phyloP scores from a whole-genome alignment of 176 grass and related monocot genomes.

The Themeda triandra region DNA sequence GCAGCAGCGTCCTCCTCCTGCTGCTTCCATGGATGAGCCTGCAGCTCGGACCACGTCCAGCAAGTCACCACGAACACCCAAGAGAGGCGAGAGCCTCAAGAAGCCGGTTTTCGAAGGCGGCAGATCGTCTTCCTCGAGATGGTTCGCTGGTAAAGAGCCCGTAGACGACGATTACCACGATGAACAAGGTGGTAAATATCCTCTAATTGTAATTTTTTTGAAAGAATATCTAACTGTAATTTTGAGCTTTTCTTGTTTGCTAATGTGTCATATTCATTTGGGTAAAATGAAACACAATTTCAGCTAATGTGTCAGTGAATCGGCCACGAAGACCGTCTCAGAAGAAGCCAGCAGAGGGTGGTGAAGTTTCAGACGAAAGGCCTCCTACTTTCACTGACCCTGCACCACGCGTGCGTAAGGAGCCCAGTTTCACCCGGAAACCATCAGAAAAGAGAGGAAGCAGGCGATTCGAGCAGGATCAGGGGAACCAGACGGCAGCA shows the following conservation, averaged over 20 bases:
- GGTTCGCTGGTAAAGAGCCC: conserved; percentile 50
- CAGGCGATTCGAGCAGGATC: conserved; percentile 38
- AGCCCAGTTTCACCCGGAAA: conserved; percentile 31
- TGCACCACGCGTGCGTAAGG: conserved; percentile 17
- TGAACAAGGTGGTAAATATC: conserved; percentile 56
- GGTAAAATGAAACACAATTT: not conserved
- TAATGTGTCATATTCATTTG: not conserved
- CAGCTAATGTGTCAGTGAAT: conserved; percentile 38
- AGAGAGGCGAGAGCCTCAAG: conserved; percentile 39
- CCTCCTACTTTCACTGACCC: conserved; percentile 9
- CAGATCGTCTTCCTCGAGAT: conserved; percentile 41
- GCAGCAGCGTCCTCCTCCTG: not conserved
- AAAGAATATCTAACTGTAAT: not conserved
- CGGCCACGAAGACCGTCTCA: conserved; percentile 1
- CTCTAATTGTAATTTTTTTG: not conserved
- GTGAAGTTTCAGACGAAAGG: not conserved
- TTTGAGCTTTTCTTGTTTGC: not conserved
- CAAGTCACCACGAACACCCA: conserved; percentile 1
- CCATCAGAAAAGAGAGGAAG: conserved; percentile 38
- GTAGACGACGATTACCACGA: conserved; percentile 33
- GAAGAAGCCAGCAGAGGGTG: not conserved
- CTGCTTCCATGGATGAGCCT: not conserved
- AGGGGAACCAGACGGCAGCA: not conserved
- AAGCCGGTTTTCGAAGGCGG: conserved; percentile 36
- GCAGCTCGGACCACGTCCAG: not conserved